Evolutionary conservation across 2,329 filamentous ascomycete genomes (phyloP).

Genomic region (Septoria linicola): DNA sequence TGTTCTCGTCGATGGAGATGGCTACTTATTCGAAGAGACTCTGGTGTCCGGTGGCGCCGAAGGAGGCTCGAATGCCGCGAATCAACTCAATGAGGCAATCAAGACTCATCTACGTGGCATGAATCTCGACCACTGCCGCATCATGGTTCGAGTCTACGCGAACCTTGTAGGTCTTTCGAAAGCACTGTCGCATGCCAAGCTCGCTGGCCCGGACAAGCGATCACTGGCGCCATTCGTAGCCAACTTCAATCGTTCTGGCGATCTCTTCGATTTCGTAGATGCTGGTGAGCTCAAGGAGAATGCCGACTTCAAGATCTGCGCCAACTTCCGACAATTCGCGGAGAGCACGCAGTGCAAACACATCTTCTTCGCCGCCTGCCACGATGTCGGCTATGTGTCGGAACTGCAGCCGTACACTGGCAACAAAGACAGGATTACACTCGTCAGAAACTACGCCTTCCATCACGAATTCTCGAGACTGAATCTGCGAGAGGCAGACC

Average conservation of each 20-base stretch:
- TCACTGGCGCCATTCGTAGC: conserved; percentile 57
- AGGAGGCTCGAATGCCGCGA: conserved; percentile 58
- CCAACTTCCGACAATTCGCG: conserved; percentile 51
- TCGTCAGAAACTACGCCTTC: conserved; percentile 54
- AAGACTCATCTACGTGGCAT: conserved; percentile 47
- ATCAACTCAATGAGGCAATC: conserved; percentile 53
- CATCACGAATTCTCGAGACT: conserved; percentile 55
- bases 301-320: conserved; percentile 61
- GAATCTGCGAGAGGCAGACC: conserved; percentile 52
- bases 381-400: conserved; percentile 59
- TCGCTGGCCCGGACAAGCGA: conserved; percentile 56
- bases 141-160: conserved; percentile 50
- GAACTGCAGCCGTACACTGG: conserved; percentile 55
- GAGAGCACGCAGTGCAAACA: conserved; percentile 63
- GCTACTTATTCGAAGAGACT: conserved; percentile 48
- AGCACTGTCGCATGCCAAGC: conserved; percentile 49
- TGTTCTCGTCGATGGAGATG: conserved; percentile 62
- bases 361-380: conserved; percentile 63
- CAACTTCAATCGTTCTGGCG: conserved; percentile 56
- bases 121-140: conserved; percentile 52
- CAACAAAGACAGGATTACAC: conserved; percentile 51
- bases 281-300: conserved; percentile 61
- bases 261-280: conserved; percentile 62
- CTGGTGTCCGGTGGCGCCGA: conserved; percentile 39
- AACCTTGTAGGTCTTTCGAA: conserved; percentile 49